phyloP scores from a whole-genome alignment of 495 filamentous ascomycete genomes.

The Penicillium cinerascens region DNA sequence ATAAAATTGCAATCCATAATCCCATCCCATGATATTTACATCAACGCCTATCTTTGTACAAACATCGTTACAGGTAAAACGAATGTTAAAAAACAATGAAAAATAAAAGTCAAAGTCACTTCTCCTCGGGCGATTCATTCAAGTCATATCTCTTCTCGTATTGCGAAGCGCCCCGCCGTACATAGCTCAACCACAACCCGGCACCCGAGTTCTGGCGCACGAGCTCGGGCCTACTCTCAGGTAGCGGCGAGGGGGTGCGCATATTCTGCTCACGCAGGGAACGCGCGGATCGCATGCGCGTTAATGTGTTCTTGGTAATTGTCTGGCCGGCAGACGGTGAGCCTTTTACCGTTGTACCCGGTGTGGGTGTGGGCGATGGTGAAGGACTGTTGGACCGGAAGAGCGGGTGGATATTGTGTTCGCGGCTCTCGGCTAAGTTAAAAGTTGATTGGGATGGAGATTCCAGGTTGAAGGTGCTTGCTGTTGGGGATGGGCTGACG shows the following conservation, averaged over 20 bases:
- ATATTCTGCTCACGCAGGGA: slow-evolving; percentile 39
- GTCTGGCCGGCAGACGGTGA: slow-evolving; percentile 66
- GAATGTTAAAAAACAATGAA: slow-evolving; percentile 2
- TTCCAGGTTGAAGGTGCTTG: slow-evolving; percentile 20
- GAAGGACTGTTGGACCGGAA: slow-evolving; percentile 73
- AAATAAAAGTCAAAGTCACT: slow-evolving; percentile 1
- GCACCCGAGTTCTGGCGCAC: background rate
- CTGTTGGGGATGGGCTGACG: slow-evolving; percentile 20
- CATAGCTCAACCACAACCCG: slow-evolving; percentile 15
- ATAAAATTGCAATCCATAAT: background rate
- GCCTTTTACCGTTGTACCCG: slow-evolving; percentile 67
- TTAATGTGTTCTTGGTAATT: slow-evolving; percentile 57
- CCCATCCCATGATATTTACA: background rate
- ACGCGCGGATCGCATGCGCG: slow-evolving; percentile 65
- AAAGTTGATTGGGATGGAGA: slow-evolving; percentile 9
- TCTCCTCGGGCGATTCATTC: slow-evolving; percentile 31
- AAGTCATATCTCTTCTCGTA: slow-evolving; percentile 32
- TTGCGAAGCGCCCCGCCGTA: slow-evolving; percentile 22
- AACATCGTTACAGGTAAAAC: background rate
- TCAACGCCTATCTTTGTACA: background rate
- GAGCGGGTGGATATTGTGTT: slow-evolving; percentile 80
- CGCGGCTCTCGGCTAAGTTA: slow-evolving; percentile 34
- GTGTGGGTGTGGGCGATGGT: slow-evolving; percentile 63
- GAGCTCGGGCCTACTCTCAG: background rate
- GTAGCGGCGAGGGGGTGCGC: slow-evolving; percentile 25